Base-by-base conservation (phyloP, 805 yeast genomes). In the Saccharomycopsis fodiens region DNA sequence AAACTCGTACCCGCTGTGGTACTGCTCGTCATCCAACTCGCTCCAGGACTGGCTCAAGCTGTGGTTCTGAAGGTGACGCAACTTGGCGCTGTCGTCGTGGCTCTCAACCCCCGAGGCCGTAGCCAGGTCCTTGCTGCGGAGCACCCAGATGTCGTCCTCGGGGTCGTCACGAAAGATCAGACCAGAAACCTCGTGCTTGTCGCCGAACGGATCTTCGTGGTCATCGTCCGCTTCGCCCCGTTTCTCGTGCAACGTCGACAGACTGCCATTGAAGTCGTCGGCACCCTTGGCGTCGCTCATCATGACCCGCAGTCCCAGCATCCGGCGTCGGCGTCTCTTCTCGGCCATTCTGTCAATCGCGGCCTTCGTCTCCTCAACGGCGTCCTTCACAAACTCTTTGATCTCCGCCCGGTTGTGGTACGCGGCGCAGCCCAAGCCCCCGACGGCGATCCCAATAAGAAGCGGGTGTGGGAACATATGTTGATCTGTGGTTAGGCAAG, bases 391-490 rank as follows among this genome's bases (percentile, higher is more conserved):
- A 25, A 54, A 54, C 4, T 61, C 61, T 7, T 40, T 39, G 20
- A 62, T 57, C 42, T 55, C 58, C 20, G 60, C 62, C 13, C 55
- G 51, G 40, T 62, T 53, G 20, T 46, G 41, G 25, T 52, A 51
- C 7, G 56, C 22, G 6, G 56, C 52, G 2, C 57, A 41, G 15
- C 60, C 54, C n/a, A 59, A 45, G 2, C 58, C 61, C 5, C 54
- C 49, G 2, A 62, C 59, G 1, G 59, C 59, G 5, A 53, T 52
- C 3, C 61, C 64, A 8, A 55, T 29, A 4, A 52, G 34, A 7
- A 59, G 17, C 13, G 65, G 62, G 30, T 41, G 36, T 25, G 45
- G 21, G 29, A 36, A 17, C 35, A 34, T 35, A 25, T 19, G 27
- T n/a, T n/a, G n/a, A n/a, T n/a, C n/a, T n/a, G n/a, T n/a, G n/a